phyloP scores from a whole-genome alignment of 1,284 basidiomycete species.

The Lentinus polychrous region DNA sequence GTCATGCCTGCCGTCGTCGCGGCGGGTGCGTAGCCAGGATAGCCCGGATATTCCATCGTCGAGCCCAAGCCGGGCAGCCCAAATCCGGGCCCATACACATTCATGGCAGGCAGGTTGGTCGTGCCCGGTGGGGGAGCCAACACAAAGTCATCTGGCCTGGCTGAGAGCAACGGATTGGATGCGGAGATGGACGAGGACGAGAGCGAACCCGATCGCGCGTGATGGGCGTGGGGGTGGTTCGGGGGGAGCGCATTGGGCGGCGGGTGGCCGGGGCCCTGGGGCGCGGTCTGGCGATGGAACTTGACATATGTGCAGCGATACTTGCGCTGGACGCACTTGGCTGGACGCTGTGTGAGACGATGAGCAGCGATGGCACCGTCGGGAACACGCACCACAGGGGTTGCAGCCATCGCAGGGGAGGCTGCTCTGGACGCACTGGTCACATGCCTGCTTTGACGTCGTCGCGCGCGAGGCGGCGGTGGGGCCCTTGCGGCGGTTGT shows the following conservation, averaged over 20 bases:
- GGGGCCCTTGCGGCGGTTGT: conserved; percentile 45
- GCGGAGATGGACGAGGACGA: conserved; percentile 9
- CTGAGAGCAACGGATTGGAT: background rate
- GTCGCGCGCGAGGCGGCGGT: conserved; percentile 61
- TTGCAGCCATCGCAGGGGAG: conserved; percentile 77
- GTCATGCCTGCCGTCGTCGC: background rate
- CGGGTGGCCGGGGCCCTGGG: conserved; percentile 60
- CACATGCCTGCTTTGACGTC: conserved; percentile 76
- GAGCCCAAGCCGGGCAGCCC: background rate
- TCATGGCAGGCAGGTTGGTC: background rate
- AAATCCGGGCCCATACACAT: background rate
- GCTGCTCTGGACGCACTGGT: conserved; percentile 79
- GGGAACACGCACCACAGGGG: conserved; percentile 60
- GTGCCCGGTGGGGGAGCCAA: conserved; percentile 5
- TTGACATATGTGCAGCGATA: conserved; percentile 79
- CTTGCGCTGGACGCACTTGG: conserved; percentile 73
- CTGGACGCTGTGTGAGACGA: conserved; percentile 30
- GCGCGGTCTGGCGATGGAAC: conserved; percentile 76
- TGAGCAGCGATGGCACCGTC: conserved; percentile 6
- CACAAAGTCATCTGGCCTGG: conserved; percentile 5
- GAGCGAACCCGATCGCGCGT: conserved; percentile 11
- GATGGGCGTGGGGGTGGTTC: conserved; percentile 11
- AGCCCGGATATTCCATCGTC: conserved; percentile 5
- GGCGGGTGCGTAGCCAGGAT: conserved; percentile 1
- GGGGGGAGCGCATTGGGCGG: conserved; percentile 21